Percentiles rank a stretch among this genome's conserved stretches.
phyloP scores from a whole-genome alignment of 345 rosid species.

The Luvunga scandens region DNA sequence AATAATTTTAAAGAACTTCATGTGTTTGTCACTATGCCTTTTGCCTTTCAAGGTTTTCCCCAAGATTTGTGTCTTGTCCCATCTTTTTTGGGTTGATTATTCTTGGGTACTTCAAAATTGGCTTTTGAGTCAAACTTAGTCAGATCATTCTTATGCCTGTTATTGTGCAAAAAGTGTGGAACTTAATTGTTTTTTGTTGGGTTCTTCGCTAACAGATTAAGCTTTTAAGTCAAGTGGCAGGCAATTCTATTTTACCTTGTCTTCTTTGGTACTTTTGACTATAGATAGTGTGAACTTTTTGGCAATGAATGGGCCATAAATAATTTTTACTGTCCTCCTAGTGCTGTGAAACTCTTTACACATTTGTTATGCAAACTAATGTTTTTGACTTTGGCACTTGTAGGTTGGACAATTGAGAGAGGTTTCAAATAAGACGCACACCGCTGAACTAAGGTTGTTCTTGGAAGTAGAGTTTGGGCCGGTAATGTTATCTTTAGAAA shows the following conservation, averaged over 20 bases:
- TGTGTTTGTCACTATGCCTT: neutral
- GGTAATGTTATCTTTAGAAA: slow-evolving; percentile 40
- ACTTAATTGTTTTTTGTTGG: neutral
- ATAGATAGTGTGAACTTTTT: neutral
- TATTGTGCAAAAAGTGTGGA: neutral
- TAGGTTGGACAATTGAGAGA: slow-evolving; percentile 96
- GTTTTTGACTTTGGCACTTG: slow-evolving; percentile 13
- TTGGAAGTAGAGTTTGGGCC: slow-evolving; percentile 81
- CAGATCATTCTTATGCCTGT: neutral
- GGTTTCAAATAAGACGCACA: slow-evolving; percentile 66
- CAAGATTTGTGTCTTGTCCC: neutral
- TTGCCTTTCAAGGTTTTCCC: neutral
- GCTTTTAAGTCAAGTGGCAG: neutral
- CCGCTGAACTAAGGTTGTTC: slow-evolving; percentile 82
- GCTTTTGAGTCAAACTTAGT: neutral
- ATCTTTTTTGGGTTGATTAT: neutral
- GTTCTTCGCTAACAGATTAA: neutral
- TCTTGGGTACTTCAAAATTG: neutral
- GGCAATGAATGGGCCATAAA: neutral
- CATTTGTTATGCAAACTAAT: slow-evolving; percentile 1
- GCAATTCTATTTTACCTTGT: neutral
- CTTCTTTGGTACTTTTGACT: neutral
- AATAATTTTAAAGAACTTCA: neutral
- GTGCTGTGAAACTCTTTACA: neutral
- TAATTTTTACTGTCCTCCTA: neutral